A percentile compares a stretch with the other conserved stretches of the same genome.
These are phyloP conservation scores for Chrysosporium queenslandicum DNA, from an alignment of 2,329 filamentous ascomycete genomes.

Conservation along the genomic window DNA sequence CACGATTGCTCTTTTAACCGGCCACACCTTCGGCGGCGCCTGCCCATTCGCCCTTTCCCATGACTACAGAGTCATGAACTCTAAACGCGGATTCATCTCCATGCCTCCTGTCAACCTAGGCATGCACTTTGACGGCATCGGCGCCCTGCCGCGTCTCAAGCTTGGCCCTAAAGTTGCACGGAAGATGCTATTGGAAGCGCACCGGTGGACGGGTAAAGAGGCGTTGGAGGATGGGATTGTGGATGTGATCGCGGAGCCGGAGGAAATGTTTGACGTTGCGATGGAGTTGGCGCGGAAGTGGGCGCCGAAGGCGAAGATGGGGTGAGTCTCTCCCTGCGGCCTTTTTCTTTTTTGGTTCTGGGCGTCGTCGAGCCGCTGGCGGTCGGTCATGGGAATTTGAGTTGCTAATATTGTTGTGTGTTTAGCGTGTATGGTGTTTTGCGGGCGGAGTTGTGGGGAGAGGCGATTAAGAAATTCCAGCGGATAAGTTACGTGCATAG, in stretches of 20 bases:
- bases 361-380: too few species aligned
- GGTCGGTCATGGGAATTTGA: too few species aligned
- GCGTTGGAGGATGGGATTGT: slow-evolving; percentile 46
- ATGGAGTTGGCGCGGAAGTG: slow-evolving; percentile 37
- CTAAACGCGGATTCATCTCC: slow-evolving; percentile 38
- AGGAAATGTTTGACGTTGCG: slow-evolving; percentile 40
- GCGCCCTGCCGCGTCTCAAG: slow-evolving; percentile 44
- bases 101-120: slow-evolving; percentile 48
- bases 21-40: slow-evolving; percentile 43
- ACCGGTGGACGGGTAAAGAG: slow-evolving; percentile 45
- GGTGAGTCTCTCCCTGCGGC: slow-evolving; percentile 13
- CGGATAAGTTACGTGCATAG: slow-evolving; percentile 47
- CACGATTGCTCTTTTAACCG: slow-evolving; percentile 40
- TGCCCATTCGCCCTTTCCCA: slow-evolving; percentile 41
- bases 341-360: background rate
- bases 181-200: slow-evolving; percentile 48
- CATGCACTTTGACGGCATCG: slow-evolving; percentile 48
- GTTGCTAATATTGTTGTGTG: background rate
- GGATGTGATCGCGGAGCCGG: slow-evolving; percentile 42
- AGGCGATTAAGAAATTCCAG: slow-evolving; percentile 43
- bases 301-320: slow-evolving; percentile 31
- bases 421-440: slow-evolving; percentile 41
- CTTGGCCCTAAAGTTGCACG: slow-evolving; percentile 43
- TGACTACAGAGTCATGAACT: slow-evolving; percentile 43
- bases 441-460: slow-evolving; percentile 45